Percentiles rank a stretch among this genome's conserved stretches.
Evolutionary conservation across 139 green algal species (phyloP).

Genomic region (Tetraselmis striata): DNA sequence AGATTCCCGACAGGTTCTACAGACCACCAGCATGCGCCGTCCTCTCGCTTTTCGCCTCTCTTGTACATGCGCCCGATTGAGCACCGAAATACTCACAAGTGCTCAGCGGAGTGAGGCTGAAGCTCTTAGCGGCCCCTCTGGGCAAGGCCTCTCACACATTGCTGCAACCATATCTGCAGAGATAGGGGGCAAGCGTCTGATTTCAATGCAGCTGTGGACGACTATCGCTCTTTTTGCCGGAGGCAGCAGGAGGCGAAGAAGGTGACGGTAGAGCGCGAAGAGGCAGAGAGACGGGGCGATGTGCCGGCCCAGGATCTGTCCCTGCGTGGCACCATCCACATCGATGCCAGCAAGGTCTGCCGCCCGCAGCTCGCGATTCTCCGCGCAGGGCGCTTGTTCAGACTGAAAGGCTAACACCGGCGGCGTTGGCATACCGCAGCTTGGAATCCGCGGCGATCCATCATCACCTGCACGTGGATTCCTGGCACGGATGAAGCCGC

Average conservation of each 20-base stretch:
- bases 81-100: no score
- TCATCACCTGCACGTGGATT: no score
- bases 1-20: neutral
- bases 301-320: neutral
- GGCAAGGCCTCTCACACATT: neutral
- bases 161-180: no score
- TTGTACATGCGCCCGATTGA: no score
- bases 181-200: constrained; percentile 49
- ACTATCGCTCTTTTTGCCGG: constrained; percentile 32
- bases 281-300: neutral
- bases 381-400: neutral
- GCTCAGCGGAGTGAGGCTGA: no score
- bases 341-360: neutral
- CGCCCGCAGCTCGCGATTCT: no score
- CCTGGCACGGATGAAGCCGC: no score
- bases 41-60: neutral
- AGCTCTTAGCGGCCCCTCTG: neutral
- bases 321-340: neutral
- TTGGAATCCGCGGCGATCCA: neutral
- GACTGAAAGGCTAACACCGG: neutral
- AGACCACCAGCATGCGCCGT: no score
- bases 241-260: neutral
- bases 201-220: constrained; percentile 64
- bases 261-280: neutral
- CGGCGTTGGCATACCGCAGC: neutral